phyloP scores from a whole-genome alignment of 768 basidiomycete species.

The Coprinopsis cinerea region DNA sequence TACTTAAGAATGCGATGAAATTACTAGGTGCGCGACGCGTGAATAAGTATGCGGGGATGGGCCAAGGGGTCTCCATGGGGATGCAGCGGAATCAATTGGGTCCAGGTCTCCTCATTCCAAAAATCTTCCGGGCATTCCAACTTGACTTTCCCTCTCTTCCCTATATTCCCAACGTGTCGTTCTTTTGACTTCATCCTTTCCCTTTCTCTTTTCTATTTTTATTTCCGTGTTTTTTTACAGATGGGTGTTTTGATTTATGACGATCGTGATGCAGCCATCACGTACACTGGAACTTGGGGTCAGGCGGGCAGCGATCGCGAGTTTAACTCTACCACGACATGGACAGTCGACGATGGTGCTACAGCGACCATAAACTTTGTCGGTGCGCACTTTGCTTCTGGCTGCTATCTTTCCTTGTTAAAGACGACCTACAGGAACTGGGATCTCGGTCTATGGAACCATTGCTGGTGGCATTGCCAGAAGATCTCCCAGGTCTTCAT shows the following conservation, averaged over 20 bases:
- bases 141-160: background rate
- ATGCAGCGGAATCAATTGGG: no score
- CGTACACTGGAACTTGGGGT: constrained; percentile 6
- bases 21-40: background rate
- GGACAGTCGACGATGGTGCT: background rate
- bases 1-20: background rate
- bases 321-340: constrained; percentile 9
- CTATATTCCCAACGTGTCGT: background rate
- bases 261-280: constrained; percentile 6
- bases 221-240: background rate
- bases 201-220: background rate
- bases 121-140: background rate
- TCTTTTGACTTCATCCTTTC: background rate
- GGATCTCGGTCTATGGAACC: constrained; percentile 6
- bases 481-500: background rate
- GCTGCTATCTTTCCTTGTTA: background rate
- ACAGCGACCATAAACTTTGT: constrained; percentile 6
- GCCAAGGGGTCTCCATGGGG: background rate
- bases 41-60: background rate
- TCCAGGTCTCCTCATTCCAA: background rate
- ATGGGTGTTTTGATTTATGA: constrained; percentile 11
- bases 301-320: constrained; percentile 4
- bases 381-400: constrained; percentile 2
- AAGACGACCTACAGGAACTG: background rate
- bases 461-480: background rate